Evolutionary conservation across 257 asterid genomes (phyloP).

Genomic region (Primulina huaijiensis): DNA sequence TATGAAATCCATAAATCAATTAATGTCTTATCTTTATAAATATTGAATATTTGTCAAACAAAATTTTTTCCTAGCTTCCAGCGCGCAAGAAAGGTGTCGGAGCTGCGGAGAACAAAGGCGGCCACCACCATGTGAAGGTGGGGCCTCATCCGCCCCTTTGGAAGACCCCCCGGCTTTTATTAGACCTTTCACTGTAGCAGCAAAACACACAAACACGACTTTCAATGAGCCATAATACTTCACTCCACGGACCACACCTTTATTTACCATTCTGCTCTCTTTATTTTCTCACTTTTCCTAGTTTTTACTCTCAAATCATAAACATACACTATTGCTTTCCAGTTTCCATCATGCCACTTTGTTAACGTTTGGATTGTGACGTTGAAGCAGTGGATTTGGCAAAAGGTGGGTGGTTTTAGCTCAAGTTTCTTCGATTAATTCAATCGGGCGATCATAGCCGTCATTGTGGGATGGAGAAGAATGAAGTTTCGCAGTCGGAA

Average conservation of each 20-base stretch:
- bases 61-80: too few relatives aligned
- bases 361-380: background rate
- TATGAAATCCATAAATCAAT: too few relatives aligned
- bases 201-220: background rate
- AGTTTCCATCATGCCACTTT: background rate
- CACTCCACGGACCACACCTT: constrained; percentile 18
- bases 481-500: constrained; percentile 39
- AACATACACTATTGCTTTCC: background rate
- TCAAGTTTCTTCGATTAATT: background rate
- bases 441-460: background rate
- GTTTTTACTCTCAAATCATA: constrained; percentile 28
- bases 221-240: constrained; percentile 13
- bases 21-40: too few relatives aligned
- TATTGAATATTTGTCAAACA: too few relatives aligned
- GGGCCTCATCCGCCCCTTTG: constrained; percentile 35
- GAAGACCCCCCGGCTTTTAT: constrained; percentile 8
- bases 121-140: constrained; percentile 43
- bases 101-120: too few relatives aligned
- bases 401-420: background rate
- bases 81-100: too few relatives aligned
- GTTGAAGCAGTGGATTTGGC: background rate
- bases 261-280: constrained; percentile 25
- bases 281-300: constrained; percentile 23
- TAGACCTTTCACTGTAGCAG: constrained; percentile 16
- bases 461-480: constrained; percentile 31